Base-by-base conservation (phyloP, 495 filamentous ascomycete species). In the Astrocystis sublimbata region DNA sequence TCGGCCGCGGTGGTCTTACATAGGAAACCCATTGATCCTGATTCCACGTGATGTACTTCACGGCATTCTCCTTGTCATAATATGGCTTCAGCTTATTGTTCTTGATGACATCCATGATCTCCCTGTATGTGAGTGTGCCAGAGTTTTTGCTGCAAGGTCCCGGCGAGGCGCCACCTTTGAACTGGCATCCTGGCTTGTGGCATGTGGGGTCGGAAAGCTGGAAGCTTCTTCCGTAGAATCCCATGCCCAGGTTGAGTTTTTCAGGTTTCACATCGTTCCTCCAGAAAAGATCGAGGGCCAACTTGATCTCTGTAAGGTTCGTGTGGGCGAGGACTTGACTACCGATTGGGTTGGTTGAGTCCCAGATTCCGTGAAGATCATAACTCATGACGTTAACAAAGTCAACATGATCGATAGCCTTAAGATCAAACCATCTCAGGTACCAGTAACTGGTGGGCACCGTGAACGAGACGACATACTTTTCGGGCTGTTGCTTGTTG, bases 241-340 rank as follows among this genome's bases (percentile, higher is more conserved):
- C 84, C 0, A 83, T 24, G 0, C 84, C 83, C 2, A 86, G 49
- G 56, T 62, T 60, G 4, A 86, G 69, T 54, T 82, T 73, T 0
- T 46, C 33, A 0, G 82, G 69, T 4, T 65, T 58, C 7, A 88
- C 72, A 28, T 75, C 62, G 60, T 77, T 78, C 0, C 83, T 66
- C 83, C 83, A 86, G 0, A 85, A 65, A 0, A 88, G 76, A 15
- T 85, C 68, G 0, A 81, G 19, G 0, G 73, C 75, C 3, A 62
- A 17, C 12, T 83, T 62, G 58, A 88, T 86, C 66, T 86, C 84
- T 0, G 84, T 85, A 0, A 85, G 57, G 59, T 88, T 86, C 1
- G 83, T 85, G 62, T 88, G 84, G 0, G 72, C 73, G 0, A 68
- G 55, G 8, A 81, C 66, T 33, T 70, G 59, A 8, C 57, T 46